Evolutionary conservation across 2,329 filamentous ascomycete species (phyloP), one percentile per base, ranked within the genome.

Genomic region (Drechslerella coelobrocha): DNA sequence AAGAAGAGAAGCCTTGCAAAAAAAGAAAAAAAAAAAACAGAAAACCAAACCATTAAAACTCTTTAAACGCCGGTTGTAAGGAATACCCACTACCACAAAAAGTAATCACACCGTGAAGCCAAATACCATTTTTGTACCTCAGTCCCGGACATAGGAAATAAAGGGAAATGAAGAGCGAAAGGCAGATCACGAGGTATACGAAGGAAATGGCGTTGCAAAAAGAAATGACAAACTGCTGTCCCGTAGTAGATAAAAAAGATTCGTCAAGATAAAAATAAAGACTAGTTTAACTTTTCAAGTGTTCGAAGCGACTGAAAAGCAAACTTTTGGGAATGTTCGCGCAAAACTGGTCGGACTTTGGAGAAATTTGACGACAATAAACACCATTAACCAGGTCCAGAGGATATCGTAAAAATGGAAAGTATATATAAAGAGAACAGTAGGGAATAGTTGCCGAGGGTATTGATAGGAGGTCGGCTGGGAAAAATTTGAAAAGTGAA

Each of bases 391-490:
- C 65, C 47, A 26, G 19, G 37, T 37, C 41, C 43, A 45, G 24
- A 48, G 65, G 66, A 71, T 71, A 71, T 71, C 66, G 57, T 63
- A 45, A 55, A 59, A 45, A 24, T n/a, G 48, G 41, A 31, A 63
- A 71, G 17, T 51, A 56, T 52, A 26, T 63, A 63, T 63, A 41
- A 51, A 24, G 50, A 63, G 41, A 41, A 12, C 17, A 27, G 24
- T 39, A 43, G 39, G 21, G 17, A 47, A 19, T n/a, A 23, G 19
- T 10, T 26, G 34, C 34, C 21, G 17, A 26, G 8, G 23, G 47
- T n/a, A 7, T 7, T 6, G 23, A 17, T 53, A 24, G 12, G 24
- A 19, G 1, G 48, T 21, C 19, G 23, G 24, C 29, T 50, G 39
- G 39, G 48, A 41, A 34, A 27, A 34, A 21, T 23, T 6, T 31